These are phyloP conservation scores for Albugo laibachii DNA, from an alignment of 352 stramenopile species.

Conservation along the genomic window DNA sequence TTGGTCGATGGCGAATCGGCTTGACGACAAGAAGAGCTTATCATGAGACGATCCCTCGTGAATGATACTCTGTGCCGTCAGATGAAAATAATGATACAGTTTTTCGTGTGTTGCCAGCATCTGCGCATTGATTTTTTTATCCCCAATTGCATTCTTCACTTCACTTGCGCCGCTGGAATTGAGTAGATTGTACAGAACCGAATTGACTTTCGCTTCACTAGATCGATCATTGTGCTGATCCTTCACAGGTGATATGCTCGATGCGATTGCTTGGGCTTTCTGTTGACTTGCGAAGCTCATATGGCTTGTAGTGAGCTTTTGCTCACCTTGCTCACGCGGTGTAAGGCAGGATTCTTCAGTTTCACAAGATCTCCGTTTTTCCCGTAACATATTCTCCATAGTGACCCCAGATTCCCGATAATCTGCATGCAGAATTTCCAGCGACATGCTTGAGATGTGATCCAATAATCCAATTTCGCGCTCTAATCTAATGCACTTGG, in stretches of 20 bases:
- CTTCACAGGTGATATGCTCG: conserved; percentile 5
- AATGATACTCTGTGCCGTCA: conserved; percentile 72
- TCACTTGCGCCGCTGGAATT: background rate
- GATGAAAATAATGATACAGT: conserved; percentile 74
- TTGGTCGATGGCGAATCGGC: conserved; percentile 58
- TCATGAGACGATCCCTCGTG: conserved; percentile 71
- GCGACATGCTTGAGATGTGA: conserved; percentile 41
- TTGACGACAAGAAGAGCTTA: conserved; percentile 58
- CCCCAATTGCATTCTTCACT: background rate
- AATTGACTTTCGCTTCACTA: background rate
- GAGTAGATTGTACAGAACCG: background rate
- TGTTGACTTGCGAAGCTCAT: background rate
- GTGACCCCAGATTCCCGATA: conserved; percentile 21
- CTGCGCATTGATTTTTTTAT: background rate
- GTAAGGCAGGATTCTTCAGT: background rate
- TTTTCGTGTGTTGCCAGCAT: conserved; percentile 52
- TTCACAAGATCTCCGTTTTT: background rate
- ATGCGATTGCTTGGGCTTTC: background rate
- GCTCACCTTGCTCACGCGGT: too few relatives aligned
- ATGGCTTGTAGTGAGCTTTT: background rate
- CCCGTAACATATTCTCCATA: conserved; percentile 1
- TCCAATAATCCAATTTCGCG: conserved; percentile 56
- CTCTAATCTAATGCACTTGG: conserved; percentile 44
- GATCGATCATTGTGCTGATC: background rate
- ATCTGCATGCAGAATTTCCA: conserved; percentile 41